Evolutionary conservation across 352 stramenopile species (phyloP).

Genomic region (Globisporangium lucens): DNA sequence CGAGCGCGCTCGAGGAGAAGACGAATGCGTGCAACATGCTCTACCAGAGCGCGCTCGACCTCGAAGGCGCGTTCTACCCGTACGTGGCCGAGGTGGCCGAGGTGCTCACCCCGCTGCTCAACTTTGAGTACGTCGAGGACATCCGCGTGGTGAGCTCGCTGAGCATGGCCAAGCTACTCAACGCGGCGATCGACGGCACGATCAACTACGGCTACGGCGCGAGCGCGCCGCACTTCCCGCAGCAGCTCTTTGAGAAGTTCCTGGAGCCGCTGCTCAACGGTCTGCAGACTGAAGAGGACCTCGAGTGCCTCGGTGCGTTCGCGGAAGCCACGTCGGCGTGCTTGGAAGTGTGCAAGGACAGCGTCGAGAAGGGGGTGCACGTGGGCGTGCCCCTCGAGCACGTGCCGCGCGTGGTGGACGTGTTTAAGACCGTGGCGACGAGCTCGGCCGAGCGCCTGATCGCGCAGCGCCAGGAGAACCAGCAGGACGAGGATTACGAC

Average conservation of each 20-base stretch:
- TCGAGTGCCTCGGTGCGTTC: conserved; percentile 74
- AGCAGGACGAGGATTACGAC: conserved; percentile 80
- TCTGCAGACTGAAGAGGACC: conserved; percentile 71
- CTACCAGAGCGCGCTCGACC: conserved; percentile 81
- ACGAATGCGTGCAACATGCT: conserved; percentile 88
- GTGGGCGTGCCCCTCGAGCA: conserved; percentile 69
- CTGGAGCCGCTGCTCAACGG: conserved; percentile 74
- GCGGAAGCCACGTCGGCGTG: conserved; percentile 71
- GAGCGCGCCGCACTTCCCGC: conserved; percentile 57
- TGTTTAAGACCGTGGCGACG: conserved; percentile 64
- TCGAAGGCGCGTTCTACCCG: conserved; percentile 79
- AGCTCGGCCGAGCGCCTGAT: conserved; percentile 65
- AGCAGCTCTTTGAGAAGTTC: conserved; percentile 79
- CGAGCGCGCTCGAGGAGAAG: conserved; percentile 83
- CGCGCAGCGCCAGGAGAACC: conserved; percentile 55
- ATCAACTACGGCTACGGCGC: conserved; percentile 61
- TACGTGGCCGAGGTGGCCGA: conserved; percentile 77
- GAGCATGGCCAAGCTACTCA: conserved; percentile 72
- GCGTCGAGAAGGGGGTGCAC: conserved; percentile 62
- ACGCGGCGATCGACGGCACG: conserved; percentile 67
- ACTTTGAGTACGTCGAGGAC: conserved; percentile 85
- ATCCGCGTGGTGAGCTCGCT: conserved; percentile 78
- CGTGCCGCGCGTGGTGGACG: conserved; percentile 62
- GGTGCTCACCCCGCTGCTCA: conserved; percentile 74
- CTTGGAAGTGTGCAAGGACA: conserved; percentile 82